A percentile compares a stretch with the other conserved stretches of the same genome.
These are phyloP conservation scores for Talaromyces sp. DNA, from an alignment of 2,329 filamentous ascomycete species.

Conservation along the genomic window DNA sequence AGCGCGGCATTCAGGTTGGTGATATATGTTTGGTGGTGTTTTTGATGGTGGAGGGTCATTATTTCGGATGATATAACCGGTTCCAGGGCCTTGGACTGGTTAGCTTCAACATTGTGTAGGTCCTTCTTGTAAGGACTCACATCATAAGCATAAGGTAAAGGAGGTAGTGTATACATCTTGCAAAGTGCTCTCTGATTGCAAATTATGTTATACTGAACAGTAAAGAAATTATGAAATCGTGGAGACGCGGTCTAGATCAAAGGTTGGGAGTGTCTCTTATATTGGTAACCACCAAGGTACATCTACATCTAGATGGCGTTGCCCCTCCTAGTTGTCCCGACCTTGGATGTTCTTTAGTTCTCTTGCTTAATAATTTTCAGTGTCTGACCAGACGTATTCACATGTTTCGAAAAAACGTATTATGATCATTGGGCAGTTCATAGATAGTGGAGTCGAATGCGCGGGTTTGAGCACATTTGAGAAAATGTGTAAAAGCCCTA, in stretches of 20 bases:
- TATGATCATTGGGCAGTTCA: neutral
- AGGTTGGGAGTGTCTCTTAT: neutral
- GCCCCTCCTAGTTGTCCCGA: neutral
- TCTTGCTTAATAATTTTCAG: neutral
- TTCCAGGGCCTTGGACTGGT: conserved; percentile 65
- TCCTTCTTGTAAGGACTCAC: conserved; percentile 45
- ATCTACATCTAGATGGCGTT: neutral
- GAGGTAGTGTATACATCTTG: conserved; percentile 57
- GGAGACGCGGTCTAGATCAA: neutral
- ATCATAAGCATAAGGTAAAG: conserved; percentile 67
- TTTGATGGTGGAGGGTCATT: conserved; percentile 92
- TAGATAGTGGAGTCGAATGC: conserved; percentile 4
- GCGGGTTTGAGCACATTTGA: conserved; percentile 15
- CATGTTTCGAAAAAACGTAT: neutral
- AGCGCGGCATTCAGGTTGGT: conserved; percentile 78
- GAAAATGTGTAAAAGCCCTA: neutral
- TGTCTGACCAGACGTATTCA: neutral
- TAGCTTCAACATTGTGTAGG: neutral
- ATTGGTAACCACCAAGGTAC: conserved; percentile 1
- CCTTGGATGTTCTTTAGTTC: neutral
- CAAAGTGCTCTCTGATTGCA: neutral
- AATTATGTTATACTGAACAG: neutral
- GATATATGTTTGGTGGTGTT: conserved; percentile 91
- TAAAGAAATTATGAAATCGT: neutral
- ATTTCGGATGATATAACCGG: conserved; percentile 75